These are phyloP conservation scores for Cornus controversa DNA, from an alignment of 148 eudicot genomes.

Conservation along the genomic window DNA sequence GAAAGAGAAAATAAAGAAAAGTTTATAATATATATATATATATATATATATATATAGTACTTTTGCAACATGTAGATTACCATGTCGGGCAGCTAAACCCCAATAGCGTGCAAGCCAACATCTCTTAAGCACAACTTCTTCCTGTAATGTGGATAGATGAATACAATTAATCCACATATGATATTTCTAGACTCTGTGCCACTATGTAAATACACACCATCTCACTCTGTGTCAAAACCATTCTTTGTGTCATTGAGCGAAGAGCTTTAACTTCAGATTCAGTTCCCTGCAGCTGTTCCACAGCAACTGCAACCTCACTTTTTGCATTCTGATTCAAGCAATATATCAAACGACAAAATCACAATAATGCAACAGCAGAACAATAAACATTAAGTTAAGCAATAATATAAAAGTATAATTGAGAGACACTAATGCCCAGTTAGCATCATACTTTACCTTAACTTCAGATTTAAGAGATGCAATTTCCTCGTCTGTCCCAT, in stretches of 20 bases:
- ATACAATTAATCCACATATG: conserved; percentile 7
- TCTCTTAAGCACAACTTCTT: conserved; percentile 92
- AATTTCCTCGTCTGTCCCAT: conserved; percentile 52
- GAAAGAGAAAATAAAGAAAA: no score
- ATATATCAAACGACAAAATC: conserved; percentile 12
- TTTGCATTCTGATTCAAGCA: conserved; percentile 55
- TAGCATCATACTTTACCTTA: conserved; percentile 41
- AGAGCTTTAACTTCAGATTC: conserved; percentile 75
- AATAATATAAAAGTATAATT: background rate
- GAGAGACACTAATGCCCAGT: background rate
- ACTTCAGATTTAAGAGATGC: conserved; percentile 55
- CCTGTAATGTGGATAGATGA: conserved; percentile 45
- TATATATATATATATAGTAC: no score
- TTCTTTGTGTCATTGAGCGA: conserved; percentile 79
- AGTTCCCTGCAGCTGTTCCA: conserved; percentile 55
- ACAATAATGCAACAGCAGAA: conserved; percentile 9
- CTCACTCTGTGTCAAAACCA: conserved; percentile 82
- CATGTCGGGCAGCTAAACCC: conserved; percentile 82
- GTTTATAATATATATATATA: no score
- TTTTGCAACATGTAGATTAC: conserved; percentile 32
- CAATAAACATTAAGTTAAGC: background rate
- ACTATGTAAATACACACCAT: conserved; percentile 47
- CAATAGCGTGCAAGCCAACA: conserved; percentile 97
- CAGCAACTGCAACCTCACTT: conserved; percentile 55
- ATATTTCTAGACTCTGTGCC: background rate